Conservation (phyloP, 108 stramenopile species). For the Phaeodactylum tricornutum region DNA sequence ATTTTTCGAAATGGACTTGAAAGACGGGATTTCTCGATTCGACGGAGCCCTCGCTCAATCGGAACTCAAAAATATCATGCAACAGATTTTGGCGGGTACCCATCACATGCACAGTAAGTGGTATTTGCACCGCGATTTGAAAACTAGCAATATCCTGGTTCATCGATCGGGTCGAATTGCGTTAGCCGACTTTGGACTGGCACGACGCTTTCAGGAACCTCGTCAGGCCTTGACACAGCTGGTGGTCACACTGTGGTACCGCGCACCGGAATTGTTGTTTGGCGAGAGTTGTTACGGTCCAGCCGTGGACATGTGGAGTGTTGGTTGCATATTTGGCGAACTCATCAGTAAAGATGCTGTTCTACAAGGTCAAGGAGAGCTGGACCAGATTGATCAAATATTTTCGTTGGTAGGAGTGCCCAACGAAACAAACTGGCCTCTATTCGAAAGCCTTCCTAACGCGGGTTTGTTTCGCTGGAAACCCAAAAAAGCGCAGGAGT, state of each 20-base stretch:
- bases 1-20: conserved; percentile 86
- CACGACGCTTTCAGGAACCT: conserved; percentile 68
- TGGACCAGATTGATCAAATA: conserved; percentile 95
- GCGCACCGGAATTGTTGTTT: conserved; percentile 84
- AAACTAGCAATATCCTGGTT: conserved; percentile 86
- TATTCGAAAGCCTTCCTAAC: conserved; percentile 50
- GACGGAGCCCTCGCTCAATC: conserved; percentile 61
- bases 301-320: conserved; percentile 88
- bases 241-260: conserved; percentile 90
- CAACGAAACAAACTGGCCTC: conserved; percentile 71
- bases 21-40: conserved; percentile 56
- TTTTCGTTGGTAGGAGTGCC: conserved; percentile 86
- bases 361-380: conserved; percentile 87
- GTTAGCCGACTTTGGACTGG: conserved; percentile 88
- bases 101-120: conserved; percentile 71
- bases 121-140: conserved; percentile 89
- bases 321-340: conserved; percentile 98
- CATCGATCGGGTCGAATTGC: conserved; percentile 64
- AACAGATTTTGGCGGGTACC: conserved; percentile 68
- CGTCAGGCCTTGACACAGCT: conserved; percentile 58
- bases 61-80: conserved; percentile 72
- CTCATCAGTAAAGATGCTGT: conserved; percentile 83
- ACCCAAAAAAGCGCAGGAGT: conserved; percentile 13
- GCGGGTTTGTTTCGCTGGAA: conserved; percentile 77
- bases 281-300: conserved; percentile 78